Evolutionary conservation across 139 green algal species (phyloP).

Genomic region (Chlorella sp.): DNA sequence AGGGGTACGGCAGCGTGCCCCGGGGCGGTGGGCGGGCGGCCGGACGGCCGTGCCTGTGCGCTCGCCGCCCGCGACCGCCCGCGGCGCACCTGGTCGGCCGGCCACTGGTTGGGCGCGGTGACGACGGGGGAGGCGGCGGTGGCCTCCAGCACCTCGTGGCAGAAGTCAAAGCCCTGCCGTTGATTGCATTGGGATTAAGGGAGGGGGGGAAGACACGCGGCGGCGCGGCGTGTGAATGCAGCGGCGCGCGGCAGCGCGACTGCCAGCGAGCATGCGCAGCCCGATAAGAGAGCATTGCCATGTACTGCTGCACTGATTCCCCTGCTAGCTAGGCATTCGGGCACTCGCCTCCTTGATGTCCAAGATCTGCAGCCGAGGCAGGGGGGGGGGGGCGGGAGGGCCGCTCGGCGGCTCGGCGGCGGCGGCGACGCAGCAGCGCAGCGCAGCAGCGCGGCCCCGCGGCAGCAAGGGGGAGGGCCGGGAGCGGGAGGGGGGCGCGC

Average conservation of each 20-base stretch:
- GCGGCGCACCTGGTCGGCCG: not conserved
- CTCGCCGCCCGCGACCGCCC: not conserved
- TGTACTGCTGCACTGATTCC: no score
- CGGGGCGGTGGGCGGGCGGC: no score
- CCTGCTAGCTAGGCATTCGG: no score
- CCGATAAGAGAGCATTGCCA: no score
- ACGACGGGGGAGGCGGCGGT: not conserved
- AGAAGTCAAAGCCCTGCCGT: slow-evolving; percentile 10
- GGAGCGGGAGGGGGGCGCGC: not conserved
- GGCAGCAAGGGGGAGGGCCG: not conserved
- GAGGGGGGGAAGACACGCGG: no score
- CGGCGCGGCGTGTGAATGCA: no score
- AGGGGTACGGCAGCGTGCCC: no score
- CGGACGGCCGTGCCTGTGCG: not conserved
- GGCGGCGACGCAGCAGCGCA: not conserved
- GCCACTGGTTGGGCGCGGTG: slow-evolving; percentile 10
- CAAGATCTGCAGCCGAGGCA: not conserved
- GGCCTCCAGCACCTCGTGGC: not conserved
- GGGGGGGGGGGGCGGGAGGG: not conserved
- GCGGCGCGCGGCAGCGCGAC: no score
- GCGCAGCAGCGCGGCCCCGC: not conserved
- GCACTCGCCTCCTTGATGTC: slow-evolving; percentile 16
- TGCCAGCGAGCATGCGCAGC: no score
- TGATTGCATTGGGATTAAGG: no score
- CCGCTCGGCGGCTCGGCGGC: not conserved